Base-by-base conservation (phyloP, 192 early-diverging fungal genomes). In the Backusella tarrabulga region DNA sequence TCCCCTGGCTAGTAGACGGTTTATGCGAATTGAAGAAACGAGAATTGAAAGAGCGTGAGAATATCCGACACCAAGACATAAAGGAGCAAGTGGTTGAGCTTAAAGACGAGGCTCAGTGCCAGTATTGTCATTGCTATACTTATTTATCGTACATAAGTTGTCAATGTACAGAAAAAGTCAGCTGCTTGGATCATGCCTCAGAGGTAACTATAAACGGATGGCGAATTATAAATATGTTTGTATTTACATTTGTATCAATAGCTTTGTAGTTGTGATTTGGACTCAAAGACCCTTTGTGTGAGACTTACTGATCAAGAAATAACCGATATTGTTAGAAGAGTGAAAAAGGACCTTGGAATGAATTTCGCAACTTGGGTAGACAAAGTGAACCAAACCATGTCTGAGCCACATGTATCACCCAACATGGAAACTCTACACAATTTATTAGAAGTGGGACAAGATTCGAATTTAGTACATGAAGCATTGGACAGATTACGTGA, bases 61-160 rank as follows among this genome's bases (percentile, higher is more conserved):
- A 17, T 6, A 44, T 72, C 2, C n/a, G 71, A 60, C n/a, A 8
- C 8, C 54, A 52, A 60, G 54, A 34, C 4, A 34, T 40, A 5
- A 52, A 72, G 8, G 85, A 87, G 32, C 84, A 85, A 26, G 42
- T 75, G 8, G 88, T 88, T 36, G 68, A 84, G 19, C 80, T 81
- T 0, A 88, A 91, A 11, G 92, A 92, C 32, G 82, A 89, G 73
- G 82, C 87, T 3, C 90, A 93, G 80, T 95, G 94, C 68, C 71
- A 75, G 14, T 70, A 83, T 32, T 95, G 94, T 83, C 94, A 94
- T 79, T 80, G 88, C 6, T 95, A 91, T 74, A 85, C 89, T 46
- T 93, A 89, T 75, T 81, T 95, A 15, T 94, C 93, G 1, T 88
- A 89, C 11, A 81, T 95, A 23, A 78, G 81, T 2, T 92, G 91